Evolutionary conservation across 805 yeast species (phyloP).

Genomic region (Spathaspora boniae): DNA sequence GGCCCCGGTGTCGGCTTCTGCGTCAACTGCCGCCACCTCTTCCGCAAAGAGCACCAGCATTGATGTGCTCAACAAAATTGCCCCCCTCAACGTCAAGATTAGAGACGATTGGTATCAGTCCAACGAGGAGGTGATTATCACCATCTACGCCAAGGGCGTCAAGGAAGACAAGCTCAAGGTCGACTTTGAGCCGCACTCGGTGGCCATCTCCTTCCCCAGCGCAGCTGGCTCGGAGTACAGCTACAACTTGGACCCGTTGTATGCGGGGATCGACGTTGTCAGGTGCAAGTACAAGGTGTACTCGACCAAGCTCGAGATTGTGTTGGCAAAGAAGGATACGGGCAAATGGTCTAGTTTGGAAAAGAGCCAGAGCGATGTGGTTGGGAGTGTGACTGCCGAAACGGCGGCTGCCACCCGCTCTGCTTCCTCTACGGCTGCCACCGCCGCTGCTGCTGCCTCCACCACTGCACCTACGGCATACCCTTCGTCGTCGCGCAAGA

Average conservation of each 20-base stretch:
- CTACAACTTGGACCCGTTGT: slow-evolving; percentile 54
- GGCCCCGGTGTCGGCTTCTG: too few species aligned
- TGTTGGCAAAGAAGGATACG: slow-evolving; percentile 44
- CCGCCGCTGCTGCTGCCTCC: not conserved
- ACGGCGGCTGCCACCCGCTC: not conserved
- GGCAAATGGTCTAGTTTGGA: slow-evolving; percentile 57
- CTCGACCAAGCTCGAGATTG: slow-evolving; percentile 72
- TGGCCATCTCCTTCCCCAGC: slow-evolving; percentile 46
- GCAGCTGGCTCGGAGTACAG: slow-evolving; percentile 52
- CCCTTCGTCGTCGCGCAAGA: slow-evolving; percentile 63
- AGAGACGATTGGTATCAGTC: slow-evolving; percentile 62
- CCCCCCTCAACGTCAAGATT: slow-evolving; percentile 35
- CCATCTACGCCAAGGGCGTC: slow-evolving; percentile 68
- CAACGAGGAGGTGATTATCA: slow-evolving; percentile 50
- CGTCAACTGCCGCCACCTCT: too few species aligned
- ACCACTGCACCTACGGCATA: slow-evolving; percentile 28
- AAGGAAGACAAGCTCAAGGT: slow-evolving; percentile 47
- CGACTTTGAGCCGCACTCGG: slow-evolving; percentile 30
- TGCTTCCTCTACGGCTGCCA: slow-evolving; percentile 8
- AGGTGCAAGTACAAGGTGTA: slow-evolving; percentile 49
- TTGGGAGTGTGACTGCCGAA: slow-evolving; percentile 7
- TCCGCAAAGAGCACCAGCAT: slow-evolving; percentile 25
- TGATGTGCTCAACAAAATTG: slow-evolving; percentile 34
- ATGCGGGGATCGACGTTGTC: slow-evolving; percentile 45
- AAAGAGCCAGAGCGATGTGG: slow-evolving; percentile 14